Base-by-base conservation (phyloP, 2,329 filamentous ascomycete genomes). In the Zymoseptoria tritici region DNA sequence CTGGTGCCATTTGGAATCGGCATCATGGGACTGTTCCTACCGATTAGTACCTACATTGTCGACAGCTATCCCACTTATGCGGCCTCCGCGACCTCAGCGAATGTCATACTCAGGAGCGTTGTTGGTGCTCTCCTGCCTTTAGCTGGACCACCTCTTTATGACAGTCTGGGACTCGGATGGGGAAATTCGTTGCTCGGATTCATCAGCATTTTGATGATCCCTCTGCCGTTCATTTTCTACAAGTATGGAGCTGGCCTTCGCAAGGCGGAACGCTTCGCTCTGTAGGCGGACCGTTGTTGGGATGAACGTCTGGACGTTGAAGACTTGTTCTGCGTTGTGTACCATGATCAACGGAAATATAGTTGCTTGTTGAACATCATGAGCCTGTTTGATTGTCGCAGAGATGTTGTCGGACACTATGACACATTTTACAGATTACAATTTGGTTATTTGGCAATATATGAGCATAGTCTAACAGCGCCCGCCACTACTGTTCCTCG, bases 41-140 rank as follows among this genome's bases (percentile, higher is more conserved):
- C 54, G 9, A 46, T 57, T n/a, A 46, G 46, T 21, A 56, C 51
- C 9, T 64, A 64, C 49, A 9, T 60, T 2, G 46, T 62, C 36
- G 62, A 64, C 31, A 49, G 26, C 11, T 64, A 51, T 54, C 29
- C 57, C 5, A 55, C 53, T 16, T 64, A 62, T 49, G 62, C 62
- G 11, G 62, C 62, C 11, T 57, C 54, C 2, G 60, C 60, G 9
- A 42, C 42, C 9, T 36, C 36, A 20, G 54, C 62, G 13, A 58
- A 42, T 36, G 36, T 53, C 19, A 56, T 55, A 19, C 24, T 60
- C 13, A 49, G 60, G 42, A 57, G 51, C 31, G 7, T 59, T 9
- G 50, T 55, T 3, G 61, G 58, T 9, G 58, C 57, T n/a, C 36
- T 61, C 16, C 46, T 57, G 5, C 61, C 59, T n/a, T 26, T 63